A percentile compares a stretch with the other conserved stretches of the same genome.
phyloP scores from a whole-genome alignment of 495 filamentous ascomycete genomes.

The Talaromyces ruber region DNA sequence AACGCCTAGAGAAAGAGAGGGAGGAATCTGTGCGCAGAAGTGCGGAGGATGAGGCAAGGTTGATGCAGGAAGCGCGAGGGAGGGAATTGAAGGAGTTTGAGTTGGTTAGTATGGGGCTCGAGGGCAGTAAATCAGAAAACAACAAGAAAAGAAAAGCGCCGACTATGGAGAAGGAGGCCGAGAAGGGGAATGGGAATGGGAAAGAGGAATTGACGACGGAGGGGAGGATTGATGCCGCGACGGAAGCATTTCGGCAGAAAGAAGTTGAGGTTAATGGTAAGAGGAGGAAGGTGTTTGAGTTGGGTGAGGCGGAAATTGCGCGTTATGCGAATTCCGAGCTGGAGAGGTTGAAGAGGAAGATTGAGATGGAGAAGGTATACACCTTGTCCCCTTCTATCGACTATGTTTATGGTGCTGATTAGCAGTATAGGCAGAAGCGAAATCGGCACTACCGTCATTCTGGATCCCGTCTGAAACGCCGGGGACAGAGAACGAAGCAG shows the following conservation, averaged over 20 bases:
- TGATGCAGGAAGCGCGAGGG: slow-evolving; percentile 22
- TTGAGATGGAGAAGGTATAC: slow-evolving; percentile 67
- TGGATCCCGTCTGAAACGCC: slow-evolving; percentile 89
- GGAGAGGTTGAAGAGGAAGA: slow-evolving; percentile 54
- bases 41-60: slow-evolving; percentile 31
- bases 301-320: slow-evolving; percentile 73
- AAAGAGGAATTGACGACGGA: slow-evolving; percentile 14
- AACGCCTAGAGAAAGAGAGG: slow-evolving; percentile 60
- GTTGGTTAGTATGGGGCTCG: slow-evolving; percentile 34
- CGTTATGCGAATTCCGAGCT: slow-evolving; percentile 62
- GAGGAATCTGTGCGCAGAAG: slow-evolving; percentile 41
- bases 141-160: slow-evolving; percentile 6
- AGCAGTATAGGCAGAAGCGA: slow-evolving; percentile 34
- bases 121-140: slow-evolving; percentile 10
- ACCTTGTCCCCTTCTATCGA: not conserved
- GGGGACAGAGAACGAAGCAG: slow-evolving; percentile 37
- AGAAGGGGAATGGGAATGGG: slow-evolving; percentile 4
- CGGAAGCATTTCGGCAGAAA: slow-evolving; percentile 40
- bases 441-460: slow-evolving; percentile 78
- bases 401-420: not conserved
- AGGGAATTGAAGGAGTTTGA: slow-evolving; percentile 32
- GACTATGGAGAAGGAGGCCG: slow-evolving; percentile 15
- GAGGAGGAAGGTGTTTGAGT: slow-evolving; percentile 52
- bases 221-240: slow-evolving; percentile 21
- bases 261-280: slow-evolving; percentile 55